Evolutionary conservation across 768 basidiomycete genomes (phyloP).

Genomic region (Phaeolepiota aurea): DNA sequence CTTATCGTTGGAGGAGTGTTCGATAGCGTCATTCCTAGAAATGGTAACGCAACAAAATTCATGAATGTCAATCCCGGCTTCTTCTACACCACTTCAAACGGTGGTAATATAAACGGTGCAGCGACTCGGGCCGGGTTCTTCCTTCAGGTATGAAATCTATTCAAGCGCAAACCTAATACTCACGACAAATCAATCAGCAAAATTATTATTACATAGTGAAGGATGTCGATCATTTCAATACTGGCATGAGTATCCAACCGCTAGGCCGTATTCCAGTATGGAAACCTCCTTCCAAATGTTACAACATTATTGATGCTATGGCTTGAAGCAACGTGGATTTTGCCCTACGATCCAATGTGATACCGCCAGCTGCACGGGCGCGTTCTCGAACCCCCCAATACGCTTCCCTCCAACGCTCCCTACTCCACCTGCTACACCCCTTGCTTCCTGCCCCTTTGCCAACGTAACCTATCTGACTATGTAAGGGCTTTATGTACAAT

Average conservation of each 20-base stretch:
- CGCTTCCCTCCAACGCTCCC: conserved; percentile 12
- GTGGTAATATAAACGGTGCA: conserved; percentile 10
- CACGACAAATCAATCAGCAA: conserved; percentile 7
- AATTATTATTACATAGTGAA: conserved; percentile 22
- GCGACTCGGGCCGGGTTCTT: conserved; percentile 15
- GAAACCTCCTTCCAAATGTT: not conserved
- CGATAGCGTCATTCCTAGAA: conserved; percentile 9
- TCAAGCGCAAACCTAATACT: not conserved
- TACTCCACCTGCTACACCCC: conserved; percentile 11
- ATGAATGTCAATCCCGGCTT: conserved; percentile 8
- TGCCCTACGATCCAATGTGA: conserved; percentile 16
- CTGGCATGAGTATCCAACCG: conserved; percentile 21
- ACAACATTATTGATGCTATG: conserved; percentile 1
- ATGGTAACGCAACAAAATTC: conserved; percentile 8
- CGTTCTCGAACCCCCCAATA: conserved; percentile 19
- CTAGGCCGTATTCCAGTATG: conserved; percentile 11
- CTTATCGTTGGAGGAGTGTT: conserved; percentile 10
- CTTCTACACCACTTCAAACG: conserved; percentile 14
- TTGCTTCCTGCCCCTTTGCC: conserved; percentile 12
- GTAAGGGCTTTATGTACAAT: conserved; percentile 11
- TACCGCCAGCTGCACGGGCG: conserved; percentile 13
- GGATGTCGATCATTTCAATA: conserved; percentile 21
- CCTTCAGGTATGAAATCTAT: conserved; percentile 5
- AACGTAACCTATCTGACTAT: conserved; percentile 7
- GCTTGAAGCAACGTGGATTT: conserved; percentile 9